Evolutionary conservation across 768 basidiomycete species (phyloP), one percentile per base, ranked within the genome.

Genomic region (Paxillus rubicundulus): DNA sequence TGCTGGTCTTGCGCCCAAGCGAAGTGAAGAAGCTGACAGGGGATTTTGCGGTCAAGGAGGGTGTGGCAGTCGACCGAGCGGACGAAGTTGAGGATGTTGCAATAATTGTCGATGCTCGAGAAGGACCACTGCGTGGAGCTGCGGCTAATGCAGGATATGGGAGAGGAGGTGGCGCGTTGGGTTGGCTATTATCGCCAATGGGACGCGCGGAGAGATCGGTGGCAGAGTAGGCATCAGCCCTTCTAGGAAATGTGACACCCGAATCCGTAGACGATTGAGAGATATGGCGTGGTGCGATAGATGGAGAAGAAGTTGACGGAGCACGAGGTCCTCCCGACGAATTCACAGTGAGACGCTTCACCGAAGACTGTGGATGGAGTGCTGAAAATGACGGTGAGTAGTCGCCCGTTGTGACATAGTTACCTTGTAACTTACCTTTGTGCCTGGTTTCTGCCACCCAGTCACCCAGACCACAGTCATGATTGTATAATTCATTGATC

Each of bases 401-500:
- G 49, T 39, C 28, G 47, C 37, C 40, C 55, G 27, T 49, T 14
- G 24, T 7, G 8, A 33, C 41, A 27, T 37, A n/a, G 40, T 3
- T 16, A 54, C 21, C 24, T 42, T 41, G 6, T 24, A 40, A 52
- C 57, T 21, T 60, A 88, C 90, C 78, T 77, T 78, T 77, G 49
- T 74, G 69, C 57, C 70, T 80, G 50, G 78, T 77, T 50, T 80
- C 77, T 36, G 72, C 57, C 21, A 92, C 69, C 92, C 92, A 95
- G n/a, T 87, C 83, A 17, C 73, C 72, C 47, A 94, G 70, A 30
- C 92, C 90, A 59, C 86, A 87, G 61, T 92, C 87, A 61, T 82
- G 84, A 54, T 77, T 72, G 49, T 82, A 82, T 17, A 95, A 67
- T 64, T 93, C 89, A 61, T 91, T 90, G 57, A 94, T 89, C 73